phyloP scores from a whole-genome alignment of 2,329 filamentous ascomycete species.

The Fulvia fulva region DNA sequence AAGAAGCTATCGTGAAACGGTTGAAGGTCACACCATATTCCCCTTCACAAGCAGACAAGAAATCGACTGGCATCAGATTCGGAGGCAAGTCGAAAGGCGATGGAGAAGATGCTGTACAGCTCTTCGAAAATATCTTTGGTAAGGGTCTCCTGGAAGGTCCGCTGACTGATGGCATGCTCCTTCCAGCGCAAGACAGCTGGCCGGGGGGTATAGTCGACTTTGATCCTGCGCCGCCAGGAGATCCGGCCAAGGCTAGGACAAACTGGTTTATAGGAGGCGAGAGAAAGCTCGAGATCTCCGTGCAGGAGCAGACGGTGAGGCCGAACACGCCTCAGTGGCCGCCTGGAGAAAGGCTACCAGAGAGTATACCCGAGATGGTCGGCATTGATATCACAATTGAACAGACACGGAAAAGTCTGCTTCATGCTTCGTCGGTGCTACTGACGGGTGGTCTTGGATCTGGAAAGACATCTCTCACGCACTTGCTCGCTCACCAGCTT shows the following conservation, averaged over 20 bases:
- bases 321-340: constrained; percentile 50
- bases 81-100: constrained; percentile 83
- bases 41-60: constrained; percentile 51
- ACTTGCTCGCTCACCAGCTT: constrained; percentile 69
- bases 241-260: constrained; percentile 43
- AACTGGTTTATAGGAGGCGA: constrained; percentile 78
- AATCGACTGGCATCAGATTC: constrained; percentile 67
- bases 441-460: constrained; percentile 85
- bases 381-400: constrained; percentile 76
- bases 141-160: constrained; percentile 73
- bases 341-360: constrained; percentile 52
- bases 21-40: constrained; percentile 81
- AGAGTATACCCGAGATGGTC: constrained; percentile 61
- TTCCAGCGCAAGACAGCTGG: constrained; percentile 67
- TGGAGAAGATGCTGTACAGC: constrained; percentile 69
- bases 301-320: constrained; percentile 71
- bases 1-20: constrained; percentile 53
- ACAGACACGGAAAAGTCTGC: constrained; percentile 70
- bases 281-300: constrained; percentile 66
- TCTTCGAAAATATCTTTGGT: constrained; percentile 68
- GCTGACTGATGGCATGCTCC: constrained; percentile 80
- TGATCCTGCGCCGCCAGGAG: constrained; percentile 54
- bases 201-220: constrained; percentile 81
- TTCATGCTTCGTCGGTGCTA: constrained; percentile 82
- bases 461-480: constrained; percentile 80